Base-by-base conservation (phyloP, 1,284 basidiomycete species). In the Coriolopsis trogii region DNA sequence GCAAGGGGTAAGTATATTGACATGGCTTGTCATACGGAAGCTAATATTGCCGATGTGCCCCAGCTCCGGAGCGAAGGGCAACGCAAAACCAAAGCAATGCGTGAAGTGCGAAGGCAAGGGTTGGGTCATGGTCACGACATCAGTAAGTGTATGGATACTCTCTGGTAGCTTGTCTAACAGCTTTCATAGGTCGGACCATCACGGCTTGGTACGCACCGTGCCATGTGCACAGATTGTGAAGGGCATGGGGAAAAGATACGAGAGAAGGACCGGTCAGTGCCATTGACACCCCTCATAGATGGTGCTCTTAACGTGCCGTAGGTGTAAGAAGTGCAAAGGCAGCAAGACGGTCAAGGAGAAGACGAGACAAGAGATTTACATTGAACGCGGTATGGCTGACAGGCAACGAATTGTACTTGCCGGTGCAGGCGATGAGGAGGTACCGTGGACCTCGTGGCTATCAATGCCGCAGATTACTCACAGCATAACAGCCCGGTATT, bases 271-370 rank as follows among this genome's bases (percentile, higher is more conserved):
- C 78, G 86, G 88, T 92, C 60, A 46, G 79, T 66, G 15, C 13
- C 23, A 10, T 43, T 25, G 10, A 4, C n/a, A 9, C 25, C 39
- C 6, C 18, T 29, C 25, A 3, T 39, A 43, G 28, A 43, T 43
- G 10, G 13, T 24, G 3, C 28, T 41, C 21, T 25, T 51, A 45
- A 60, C 47, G 51, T 31, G 15, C 28, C 3, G 34, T 38, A 95
- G 92, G 57, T 98, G 95, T 77, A 98, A 95, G 72, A 95, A 93
- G 67, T 99, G 95, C 73, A 95, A 96, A 66, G 95, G 95, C 8
- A 80, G 82, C 48, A 90, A 89, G 68, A 90, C 86, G 0, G 80
- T 89, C 38, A 88, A 89, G 62, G 93, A 95, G 66, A 97, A 95
- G 76, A 91, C 89, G 41, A 84, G 90, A 44, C 85, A 93, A 59